Evolutionary conservation across 2,329 filamentous ascomycete genomes (phyloP).

Genomic region (Beauveria sp.): DNA sequence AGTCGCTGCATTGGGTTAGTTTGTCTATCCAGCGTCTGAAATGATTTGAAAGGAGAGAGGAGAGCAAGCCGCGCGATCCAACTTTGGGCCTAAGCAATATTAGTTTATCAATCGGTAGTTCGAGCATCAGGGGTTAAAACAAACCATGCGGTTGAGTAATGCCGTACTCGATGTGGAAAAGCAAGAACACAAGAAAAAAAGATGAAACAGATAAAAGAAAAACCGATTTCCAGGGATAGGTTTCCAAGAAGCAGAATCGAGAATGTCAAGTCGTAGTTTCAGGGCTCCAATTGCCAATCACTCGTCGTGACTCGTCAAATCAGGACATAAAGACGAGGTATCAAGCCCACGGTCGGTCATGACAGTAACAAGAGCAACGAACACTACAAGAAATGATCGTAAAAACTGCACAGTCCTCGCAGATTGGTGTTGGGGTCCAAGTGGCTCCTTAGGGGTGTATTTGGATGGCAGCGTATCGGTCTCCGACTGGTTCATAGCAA

Average conservation of each 20-base stretch:
- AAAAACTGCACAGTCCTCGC: neutral
- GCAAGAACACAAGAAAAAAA: neutral
- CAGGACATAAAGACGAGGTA: neutral
- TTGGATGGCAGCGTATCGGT: neutral
- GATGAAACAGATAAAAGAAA: neutral
- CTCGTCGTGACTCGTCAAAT: neutral
- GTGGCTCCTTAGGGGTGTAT: neutral
- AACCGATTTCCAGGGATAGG: neutral
- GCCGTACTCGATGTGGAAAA: neutral
- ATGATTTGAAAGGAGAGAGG: slow-evolving; percentile 25
- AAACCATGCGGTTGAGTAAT: slow-evolving; percentile 14
- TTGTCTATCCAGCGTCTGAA: slow-evolving; percentile 39
- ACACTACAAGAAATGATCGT: neutral
- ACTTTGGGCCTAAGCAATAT: slow-evolving; percentile 44
- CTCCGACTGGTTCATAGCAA: neutral
- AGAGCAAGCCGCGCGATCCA: slow-evolving; percentile 36
- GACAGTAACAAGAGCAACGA: neutral
- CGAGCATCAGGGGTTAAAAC: slow-evolving; percentile 17
- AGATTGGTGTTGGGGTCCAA: neutral
- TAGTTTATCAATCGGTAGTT: neutral
- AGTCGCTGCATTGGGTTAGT: slow-evolving; percentile 52
- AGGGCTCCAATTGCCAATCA: neutral
- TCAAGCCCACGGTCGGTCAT: neutral
- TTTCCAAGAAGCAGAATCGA: neutral
- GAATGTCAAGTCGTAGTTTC: neutral